These are phyloP conservation scores for Zymoseptoria crescenta DNA, from an alignment of 2,329 filamentous ascomycete species.

Conservation along the genomic window DNA sequence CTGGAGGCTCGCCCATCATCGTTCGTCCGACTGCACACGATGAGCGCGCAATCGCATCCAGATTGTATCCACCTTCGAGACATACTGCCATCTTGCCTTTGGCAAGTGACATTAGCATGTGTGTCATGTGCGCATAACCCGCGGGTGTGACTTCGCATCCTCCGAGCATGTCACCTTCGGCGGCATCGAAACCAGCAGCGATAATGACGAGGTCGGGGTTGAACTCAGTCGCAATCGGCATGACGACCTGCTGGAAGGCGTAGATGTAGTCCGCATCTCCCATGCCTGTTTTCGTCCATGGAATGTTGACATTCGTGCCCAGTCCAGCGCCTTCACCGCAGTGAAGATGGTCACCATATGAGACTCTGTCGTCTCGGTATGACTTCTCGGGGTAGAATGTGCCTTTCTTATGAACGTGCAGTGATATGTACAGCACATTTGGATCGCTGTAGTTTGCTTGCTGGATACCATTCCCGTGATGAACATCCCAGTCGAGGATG, in stretches of 20 bases:
- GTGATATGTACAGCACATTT: constrained; percentile 89
- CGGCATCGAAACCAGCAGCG: constrained; percentile 92
- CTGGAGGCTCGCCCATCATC: constrained; percentile 89
- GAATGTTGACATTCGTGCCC: constrained; percentile 61
- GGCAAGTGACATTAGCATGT: constrained; percentile 95
- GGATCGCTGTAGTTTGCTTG: constrained; percentile 94
- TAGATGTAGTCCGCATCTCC: constrained; percentile 95
- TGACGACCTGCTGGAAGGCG: constrained; percentile 90
- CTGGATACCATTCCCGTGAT: constrained; percentile 84
- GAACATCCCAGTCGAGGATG: constrained; percentile 82
- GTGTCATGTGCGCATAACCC: constrained; percentile 97
- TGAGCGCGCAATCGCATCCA: constrained; percentile 84
- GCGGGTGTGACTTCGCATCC: constrained; percentile 84
- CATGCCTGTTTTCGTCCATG: constrained; percentile 67
- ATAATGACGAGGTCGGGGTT: constrained; percentile 91
- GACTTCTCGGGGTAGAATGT: constrained; percentile 68
- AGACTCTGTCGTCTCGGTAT: constrained; percentile 48
- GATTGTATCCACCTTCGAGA: constrained; percentile 91
- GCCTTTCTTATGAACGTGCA: constrained; percentile 81
- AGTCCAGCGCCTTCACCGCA: constrained; percentile 51
- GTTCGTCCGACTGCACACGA: constrained; percentile 85
- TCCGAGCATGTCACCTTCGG: constrained; percentile 84
- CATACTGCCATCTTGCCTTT: constrained; percentile 85
- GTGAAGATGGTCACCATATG: constrained; percentile 52
- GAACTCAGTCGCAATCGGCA: constrained; percentile 93